Evolutionary conservation across 2,329 filamentous ascomycete genomes (phyloP).

Genomic region (Talaromyces sp.): DNA sequence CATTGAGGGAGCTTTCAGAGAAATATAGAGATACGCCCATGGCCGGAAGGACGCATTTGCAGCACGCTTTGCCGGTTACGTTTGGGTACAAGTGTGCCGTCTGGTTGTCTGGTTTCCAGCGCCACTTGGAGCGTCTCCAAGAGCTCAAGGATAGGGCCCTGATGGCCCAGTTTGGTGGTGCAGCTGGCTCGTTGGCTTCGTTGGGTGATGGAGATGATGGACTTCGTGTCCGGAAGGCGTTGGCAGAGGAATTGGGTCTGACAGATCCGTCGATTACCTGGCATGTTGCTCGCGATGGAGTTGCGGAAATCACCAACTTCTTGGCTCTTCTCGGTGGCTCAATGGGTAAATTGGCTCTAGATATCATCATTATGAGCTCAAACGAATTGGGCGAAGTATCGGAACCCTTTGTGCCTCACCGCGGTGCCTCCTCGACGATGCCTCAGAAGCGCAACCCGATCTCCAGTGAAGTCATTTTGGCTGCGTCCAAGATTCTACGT

Average conservation of each 20-base stretch:
- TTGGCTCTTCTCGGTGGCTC: constrained; percentile 54
- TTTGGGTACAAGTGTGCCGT: constrained; percentile 60
- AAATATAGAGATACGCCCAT: constrained; percentile 54
- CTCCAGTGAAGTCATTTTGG: constrained; percentile 55
- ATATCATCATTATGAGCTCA: constrained; percentile 57
- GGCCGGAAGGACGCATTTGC: constrained; percentile 57
- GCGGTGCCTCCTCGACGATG: constrained; percentile 57
- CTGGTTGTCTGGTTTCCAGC: constrained; percentile 50
- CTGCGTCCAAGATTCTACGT: constrained; percentile 53
- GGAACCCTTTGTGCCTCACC: constrained; percentile 55
- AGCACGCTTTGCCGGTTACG: constrained; percentile 56
- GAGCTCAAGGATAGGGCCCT: constrained; percentile 48
- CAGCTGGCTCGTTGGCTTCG: constrained; percentile 55
- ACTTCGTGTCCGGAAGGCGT: constrained; percentile 47
- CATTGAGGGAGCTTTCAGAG: constrained; percentile 42
- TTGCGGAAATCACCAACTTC: constrained; percentile 54
- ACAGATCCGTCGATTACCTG: constrained; percentile 54
- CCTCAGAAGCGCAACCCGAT: constrained; percentile 60
- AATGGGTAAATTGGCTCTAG: constrained; percentile 55
- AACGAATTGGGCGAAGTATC: constrained; percentile 55
- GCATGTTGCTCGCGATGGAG: constrained; percentile 55
- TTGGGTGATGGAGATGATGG: constrained; percentile 49
- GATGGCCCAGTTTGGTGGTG: constrained; percentile 57
- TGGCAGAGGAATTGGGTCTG: constrained; percentile 50
- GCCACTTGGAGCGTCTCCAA: constrained; percentile 49